Conservation (phyloP, 2,329 filamentous ascomycete species). For the Botrytis galanthina region DNA sequence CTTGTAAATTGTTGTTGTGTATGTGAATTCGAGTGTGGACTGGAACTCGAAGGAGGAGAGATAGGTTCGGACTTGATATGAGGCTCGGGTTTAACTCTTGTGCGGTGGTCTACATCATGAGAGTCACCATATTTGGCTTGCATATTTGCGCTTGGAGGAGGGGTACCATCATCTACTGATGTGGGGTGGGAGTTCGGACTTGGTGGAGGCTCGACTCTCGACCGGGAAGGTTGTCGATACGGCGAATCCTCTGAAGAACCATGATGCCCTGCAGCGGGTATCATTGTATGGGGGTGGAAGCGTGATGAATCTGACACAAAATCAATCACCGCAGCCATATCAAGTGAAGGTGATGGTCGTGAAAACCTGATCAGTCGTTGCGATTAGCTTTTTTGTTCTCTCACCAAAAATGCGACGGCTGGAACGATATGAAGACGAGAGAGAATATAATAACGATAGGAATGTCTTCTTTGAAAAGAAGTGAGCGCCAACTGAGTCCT, state of each 20-base stretch:
- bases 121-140: constrained; percentile 23
- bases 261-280: constrained; percentile 48
- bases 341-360: constrained; percentile 29
- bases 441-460: constrained; percentile 6
- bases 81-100: constrained; percentile 26
- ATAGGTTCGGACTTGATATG: constrained; percentile 28
- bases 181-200: constrained; percentile 33
- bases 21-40: constrained; percentile 28
- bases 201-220: constrained; percentile 33
- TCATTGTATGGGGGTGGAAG: constrained; percentile 61
- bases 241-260: constrained; percentile 46
- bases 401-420: constrained; percentile 11
- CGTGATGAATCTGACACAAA: constrained; percentile 69
- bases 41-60: constrained; percentile 36
- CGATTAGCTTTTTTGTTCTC: constrained; percentile 27
- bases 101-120: constrained; percentile 20
- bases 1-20: constrained; percentile 32
- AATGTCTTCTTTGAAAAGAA: background rate
- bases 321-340: constrained; percentile 68
- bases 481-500: constrained; percentile 9
- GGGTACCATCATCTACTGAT: constrained; percentile 26
- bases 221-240: constrained; percentile 34
- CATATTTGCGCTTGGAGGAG: constrained; percentile 29
- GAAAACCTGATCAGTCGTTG: constrained; percentile 28
- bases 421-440: constrained; percentile 6